Percentiles rank a stretch among this genome's conserved stretches.
Conservation (phyloP, 2,329 filamentous ascomycete species). For the Hortaea sp. region DNA sequence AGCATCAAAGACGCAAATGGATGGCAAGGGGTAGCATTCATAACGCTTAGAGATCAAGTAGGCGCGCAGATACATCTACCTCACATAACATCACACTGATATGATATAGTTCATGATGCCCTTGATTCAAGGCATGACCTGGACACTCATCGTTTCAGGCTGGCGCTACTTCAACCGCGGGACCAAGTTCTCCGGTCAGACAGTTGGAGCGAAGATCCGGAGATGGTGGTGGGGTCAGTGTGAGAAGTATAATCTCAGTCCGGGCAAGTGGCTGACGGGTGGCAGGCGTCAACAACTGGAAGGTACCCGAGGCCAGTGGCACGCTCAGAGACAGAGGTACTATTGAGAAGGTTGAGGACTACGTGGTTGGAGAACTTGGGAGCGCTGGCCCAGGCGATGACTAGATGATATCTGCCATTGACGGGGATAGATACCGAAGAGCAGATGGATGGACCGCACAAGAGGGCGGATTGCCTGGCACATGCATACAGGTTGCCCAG, state of each 20-base stretch:
- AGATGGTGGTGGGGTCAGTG: conserved; percentile 75
- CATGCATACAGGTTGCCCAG: too few relatives aligned
- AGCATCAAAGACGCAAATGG: conserved; percentile 73
- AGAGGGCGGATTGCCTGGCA: too few relatives aligned
- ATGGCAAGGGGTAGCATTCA: conserved; percentile 69
- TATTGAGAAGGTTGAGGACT: conserved; percentile 25
- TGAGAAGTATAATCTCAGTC: neutral
- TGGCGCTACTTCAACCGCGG: conserved; percentile 86
- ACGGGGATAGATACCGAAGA: too few relatives aligned
- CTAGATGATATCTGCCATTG: too few relatives aligned
- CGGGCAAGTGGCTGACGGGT: neutral
- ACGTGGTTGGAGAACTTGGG: too few relatives aligned
- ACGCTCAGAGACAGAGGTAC: conserved; percentile 18
- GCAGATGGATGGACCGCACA: too few relatives aligned
- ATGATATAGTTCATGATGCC: conserved; percentile 64
- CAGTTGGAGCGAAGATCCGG: conserved; percentile 64
- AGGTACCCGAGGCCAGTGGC: conserved; percentile 40
- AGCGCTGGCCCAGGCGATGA: too few relatives aligned
- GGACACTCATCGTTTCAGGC: conserved; percentile 72
- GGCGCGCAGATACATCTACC: conserved; percentile 2
- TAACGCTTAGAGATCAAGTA: conserved; percentile 85
- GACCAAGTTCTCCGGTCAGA: conserved; percentile 65
- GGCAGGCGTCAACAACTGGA: conserved; percentile 71
- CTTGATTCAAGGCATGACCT: conserved; percentile 76
- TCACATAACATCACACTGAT: neutral